Percentiles rank a stretch among this genome's conserved stretches.
Conservation (phyloP, 2,329 filamentous ascomycete genomes). For the Neofusicoccum cordaticola region DNA sequence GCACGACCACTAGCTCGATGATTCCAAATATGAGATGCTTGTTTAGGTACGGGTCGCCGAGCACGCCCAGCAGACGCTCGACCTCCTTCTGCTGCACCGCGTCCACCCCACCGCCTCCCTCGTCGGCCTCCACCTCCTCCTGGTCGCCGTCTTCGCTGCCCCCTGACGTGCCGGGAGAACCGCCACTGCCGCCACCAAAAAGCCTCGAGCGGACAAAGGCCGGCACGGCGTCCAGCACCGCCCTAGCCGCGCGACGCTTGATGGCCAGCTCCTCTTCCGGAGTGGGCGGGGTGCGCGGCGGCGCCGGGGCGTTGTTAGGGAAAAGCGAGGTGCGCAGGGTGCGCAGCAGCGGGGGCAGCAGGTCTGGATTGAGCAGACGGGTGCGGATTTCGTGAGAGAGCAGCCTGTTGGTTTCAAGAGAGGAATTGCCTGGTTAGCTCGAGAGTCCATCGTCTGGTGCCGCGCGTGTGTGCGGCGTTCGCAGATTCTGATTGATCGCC, state of each 20-base stretch:
- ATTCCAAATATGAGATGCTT: conserved; percentile 84
- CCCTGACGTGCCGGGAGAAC: background rate
- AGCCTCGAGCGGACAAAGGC: conserved; percentile 36
- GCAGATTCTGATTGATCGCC: background rate
- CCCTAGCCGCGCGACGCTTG: conserved; percentile 64
- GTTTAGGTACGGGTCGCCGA: conserved; percentile 84
- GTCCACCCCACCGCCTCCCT: conserved; percentile 21
- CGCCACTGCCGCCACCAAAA: conserved; percentile 22
- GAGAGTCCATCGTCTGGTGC: no score
- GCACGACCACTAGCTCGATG: conserved; percentile 77
- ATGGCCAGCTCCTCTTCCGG: conserved; percentile 61
- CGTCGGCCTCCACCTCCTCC: background rate
- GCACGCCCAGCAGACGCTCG: conserved; percentile 64
- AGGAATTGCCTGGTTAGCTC: background rate
- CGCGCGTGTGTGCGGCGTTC: background rate
- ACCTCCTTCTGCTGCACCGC: conserved; percentile 34
- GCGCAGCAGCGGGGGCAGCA: conserved; percentile 54
- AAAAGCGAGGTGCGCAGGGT: conserved; percentile 76
- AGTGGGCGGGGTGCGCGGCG: conserved; percentile 58
- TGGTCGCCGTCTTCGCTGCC: background rate
- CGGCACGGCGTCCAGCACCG: conserved; percentile 51
- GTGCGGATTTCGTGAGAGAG: conserved; percentile 45
- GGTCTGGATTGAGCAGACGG: conserved; percentile 42
- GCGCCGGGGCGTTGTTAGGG: conserved; percentile 75
- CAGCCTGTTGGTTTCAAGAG: conserved; percentile 35